A percentile compares a stretch with the other conserved stretches of the same genome.
Evolutionary conservation across 306 rosid species (phyloP).

Genomic region (Medicago arabica): DNA sequence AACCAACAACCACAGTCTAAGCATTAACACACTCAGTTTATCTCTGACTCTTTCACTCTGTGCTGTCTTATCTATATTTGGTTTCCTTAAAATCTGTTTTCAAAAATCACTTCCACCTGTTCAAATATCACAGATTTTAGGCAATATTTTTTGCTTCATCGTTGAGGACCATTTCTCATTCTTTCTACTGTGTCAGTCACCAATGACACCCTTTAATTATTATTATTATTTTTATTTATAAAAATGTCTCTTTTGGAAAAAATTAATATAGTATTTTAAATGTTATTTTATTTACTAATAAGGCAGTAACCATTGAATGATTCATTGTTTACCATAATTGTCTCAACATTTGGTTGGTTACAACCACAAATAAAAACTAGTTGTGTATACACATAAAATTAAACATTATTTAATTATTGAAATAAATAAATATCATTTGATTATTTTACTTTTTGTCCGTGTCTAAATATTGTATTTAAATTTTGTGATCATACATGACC

Average conservation of each 20-base stretch:
- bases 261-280: neutral
- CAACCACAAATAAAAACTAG: no score
- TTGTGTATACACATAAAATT: no score
- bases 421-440: no score
- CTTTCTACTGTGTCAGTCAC: slow-evolving; percentile 25
- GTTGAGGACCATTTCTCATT: slow-evolving; percentile 49
- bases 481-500: no score
- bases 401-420: no score
- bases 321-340: no score
- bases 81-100: slow-evolving; percentile 17
- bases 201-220: neutral
- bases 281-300: no score
- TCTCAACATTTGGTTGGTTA: no score
- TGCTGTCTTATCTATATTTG: slow-evolving; percentile 29
- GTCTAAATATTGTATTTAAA: no score
- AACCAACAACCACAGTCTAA: slow-evolving; percentile 21
- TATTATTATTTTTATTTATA: neutral
- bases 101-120: slow-evolving; percentile 40
- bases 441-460: no score
- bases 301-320: no score
- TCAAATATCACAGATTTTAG: slow-evolving; percentile 39
- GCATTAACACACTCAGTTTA: slow-evolving; percentile 23
- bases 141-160: slow-evolving; percentile 53
- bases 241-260: neutral
- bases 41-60: slow-evolving; percentile 32